Conservation (phyloP, 805 yeast species). For the Metschnikowia cerradonensis region DNA sequence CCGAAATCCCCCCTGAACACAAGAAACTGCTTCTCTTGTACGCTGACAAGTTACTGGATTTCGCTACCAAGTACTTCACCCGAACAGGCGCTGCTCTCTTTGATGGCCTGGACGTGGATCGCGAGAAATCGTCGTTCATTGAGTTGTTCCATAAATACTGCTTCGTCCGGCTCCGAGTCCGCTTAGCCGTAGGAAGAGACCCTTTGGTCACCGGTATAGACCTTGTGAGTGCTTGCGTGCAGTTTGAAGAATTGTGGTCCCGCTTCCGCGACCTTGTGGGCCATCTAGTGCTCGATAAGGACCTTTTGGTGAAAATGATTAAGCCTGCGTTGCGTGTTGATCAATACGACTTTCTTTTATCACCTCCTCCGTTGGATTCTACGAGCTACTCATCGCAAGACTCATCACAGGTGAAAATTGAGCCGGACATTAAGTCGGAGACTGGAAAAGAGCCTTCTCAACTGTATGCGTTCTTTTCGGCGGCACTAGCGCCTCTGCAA, state of each 20-base stretch:
- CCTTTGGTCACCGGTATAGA: not conserved
- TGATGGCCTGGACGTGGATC: slow-evolving; percentile 5
- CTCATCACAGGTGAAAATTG: slow-evolving; percentile 4
- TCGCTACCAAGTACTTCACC: slow-evolving; percentile 6
- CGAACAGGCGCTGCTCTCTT: slow-evolving; percentile 8
- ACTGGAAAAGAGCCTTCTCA: not conserved
- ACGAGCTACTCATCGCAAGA: slow-evolving; percentile 9
- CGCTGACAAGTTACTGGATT: not conserved
- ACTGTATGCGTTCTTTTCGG: slow-evolving; percentile 1
- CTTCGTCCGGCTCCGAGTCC: slow-evolving; percentile 6
- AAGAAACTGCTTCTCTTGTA: slow-evolving; percentile 3
- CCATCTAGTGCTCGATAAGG: not conserved
- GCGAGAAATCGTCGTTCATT: slow-evolving; percentile 8
- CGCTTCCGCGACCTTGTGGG: not conserved
- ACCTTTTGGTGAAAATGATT: slow-evolving; percentile 2
- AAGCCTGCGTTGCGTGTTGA: not conserved
- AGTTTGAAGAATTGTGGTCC: slow-evolving; percentile 5
- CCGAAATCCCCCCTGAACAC: slow-evolving; percentile 3
- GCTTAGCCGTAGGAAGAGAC: slow-evolving; percentile 1
- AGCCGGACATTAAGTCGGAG: slow-evolving; percentile 2
- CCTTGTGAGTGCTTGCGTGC: not conserved
- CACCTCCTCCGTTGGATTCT: not conserved
- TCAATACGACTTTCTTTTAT: slow-evolving; percentile 1
- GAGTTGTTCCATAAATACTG: slow-evolving; percentile 7
- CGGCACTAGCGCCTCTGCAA: not conserved